Evolutionary conservation across 2,329 filamentous ascomycete species (phyloP).

Genomic region (Clonostachys sp.): DNA sequence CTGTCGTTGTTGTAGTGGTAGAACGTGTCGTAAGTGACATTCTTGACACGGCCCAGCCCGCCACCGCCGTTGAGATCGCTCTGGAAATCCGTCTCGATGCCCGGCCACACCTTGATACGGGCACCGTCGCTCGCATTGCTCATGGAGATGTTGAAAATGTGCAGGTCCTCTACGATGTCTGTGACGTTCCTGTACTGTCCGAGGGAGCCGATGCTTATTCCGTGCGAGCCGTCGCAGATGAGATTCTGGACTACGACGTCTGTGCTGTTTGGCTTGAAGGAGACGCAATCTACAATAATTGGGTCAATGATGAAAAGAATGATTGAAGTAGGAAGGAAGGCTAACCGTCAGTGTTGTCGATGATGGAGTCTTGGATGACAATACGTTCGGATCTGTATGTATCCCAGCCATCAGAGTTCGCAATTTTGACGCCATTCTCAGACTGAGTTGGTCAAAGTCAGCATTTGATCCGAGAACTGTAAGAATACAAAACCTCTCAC

Average conservation of each 20-base stretch:
- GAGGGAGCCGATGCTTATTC: conserved; percentile 66
- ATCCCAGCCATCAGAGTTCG: conserved; percentile 61
- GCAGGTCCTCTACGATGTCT: conserved; percentile 65
- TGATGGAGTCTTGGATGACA: conserved; percentile 61
- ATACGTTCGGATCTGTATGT: conserved; percentile 58
- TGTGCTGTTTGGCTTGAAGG: conserved; percentile 71
- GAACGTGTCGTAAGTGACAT: conserved; percentile 61
- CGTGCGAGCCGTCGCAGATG: conserved; percentile 65
- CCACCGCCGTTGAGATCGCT: conserved; percentile 57
- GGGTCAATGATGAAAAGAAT: no score
- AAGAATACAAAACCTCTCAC: neutral
- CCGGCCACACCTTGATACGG: conserved; percentile 69
- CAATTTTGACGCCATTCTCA: conserved; percentile 46
- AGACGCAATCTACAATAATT: conserved; percentile 51
- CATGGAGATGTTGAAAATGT: conserved; percentile 57
- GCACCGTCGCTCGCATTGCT: conserved; percentile 59
- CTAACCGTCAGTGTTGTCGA: conserved; percentile 55
- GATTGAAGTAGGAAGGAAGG: neutral
- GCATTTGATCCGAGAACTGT: neutral
- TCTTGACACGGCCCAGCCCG: conserved; percentile 45
- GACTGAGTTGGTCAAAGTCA: conserved; percentile 44
- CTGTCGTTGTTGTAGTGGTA: conserved; percentile 47
- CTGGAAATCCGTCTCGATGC: conserved; percentile 40
- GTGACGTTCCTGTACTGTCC: conserved; percentile 61
- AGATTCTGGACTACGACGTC: conserved; percentile 65